phyloP scores from a whole-genome alignment of 257 asterid species.

The Anisodus acutangulus region DNA sequence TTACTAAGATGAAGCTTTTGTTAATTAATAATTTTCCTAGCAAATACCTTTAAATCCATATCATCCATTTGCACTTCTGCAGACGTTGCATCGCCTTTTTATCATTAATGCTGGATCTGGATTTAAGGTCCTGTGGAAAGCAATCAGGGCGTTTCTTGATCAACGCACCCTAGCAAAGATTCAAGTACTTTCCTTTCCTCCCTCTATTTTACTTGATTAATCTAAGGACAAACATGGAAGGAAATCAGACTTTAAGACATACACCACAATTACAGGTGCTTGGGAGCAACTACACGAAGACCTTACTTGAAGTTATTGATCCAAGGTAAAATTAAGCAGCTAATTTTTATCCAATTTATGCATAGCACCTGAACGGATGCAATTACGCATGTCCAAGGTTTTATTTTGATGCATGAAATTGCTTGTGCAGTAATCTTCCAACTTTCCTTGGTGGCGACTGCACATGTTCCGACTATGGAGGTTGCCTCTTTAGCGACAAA shows the following conservation, averaged over 20 bases:
- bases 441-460: constrained; percentile 73
- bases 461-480: constrained; percentile 57
- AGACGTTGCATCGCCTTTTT: constrained; percentile 71
- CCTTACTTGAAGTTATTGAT: constrained; percentile 66
- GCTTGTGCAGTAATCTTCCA: constrained; percentile 61
- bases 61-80: constrained; percentile 33
- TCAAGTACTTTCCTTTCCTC: constrained; percentile 46
- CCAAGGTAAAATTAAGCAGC: constrained; percentile 47
- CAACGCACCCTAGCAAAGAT: constrained; percentile 72
- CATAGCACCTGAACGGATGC: not conserved
- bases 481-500: constrained; percentile 68
- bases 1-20: not conserved
- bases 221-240: not conserved
- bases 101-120: constrained; percentile 75
- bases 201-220: not conserved
- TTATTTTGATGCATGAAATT: constrained; percentile 1
- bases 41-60: not conserved
- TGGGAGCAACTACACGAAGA: constrained; percentile 63
- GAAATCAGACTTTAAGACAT: not conserved
- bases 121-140: constrained; percentile 70
- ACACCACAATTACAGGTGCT: constrained; percentile 52
- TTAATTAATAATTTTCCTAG: not conserved
- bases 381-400: not conserved
- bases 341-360: not conserved
- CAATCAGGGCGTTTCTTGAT: constrained; percentile 68